Conservation (phyloP, 2,329 filamentous ascomycete species). For the Arthrobotrys iridis region DNA sequence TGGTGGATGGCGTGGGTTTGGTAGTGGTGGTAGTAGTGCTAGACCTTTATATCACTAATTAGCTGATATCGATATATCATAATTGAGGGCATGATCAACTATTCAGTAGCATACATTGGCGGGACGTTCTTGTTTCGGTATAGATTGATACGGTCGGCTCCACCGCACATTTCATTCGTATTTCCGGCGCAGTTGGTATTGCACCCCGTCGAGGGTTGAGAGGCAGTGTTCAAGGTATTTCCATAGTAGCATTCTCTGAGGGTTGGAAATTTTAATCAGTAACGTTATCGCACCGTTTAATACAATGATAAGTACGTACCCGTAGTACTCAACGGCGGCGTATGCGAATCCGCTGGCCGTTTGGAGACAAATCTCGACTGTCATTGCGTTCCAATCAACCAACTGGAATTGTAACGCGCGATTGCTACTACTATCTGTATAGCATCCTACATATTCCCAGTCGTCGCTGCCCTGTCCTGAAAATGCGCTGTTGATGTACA, state of each 20-base stretch:
- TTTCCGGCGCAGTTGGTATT: conserved; percentile 18
- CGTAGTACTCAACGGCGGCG: conserved; percentile 17
- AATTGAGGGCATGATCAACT: too few relatives aligned
- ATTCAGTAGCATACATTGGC: neutral
- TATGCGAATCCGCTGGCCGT: conserved; percentile 3
- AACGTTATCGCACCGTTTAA: neutral
- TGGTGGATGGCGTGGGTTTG: too few relatives aligned
- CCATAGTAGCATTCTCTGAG: conserved; percentile 16
- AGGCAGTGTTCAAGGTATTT: neutral
- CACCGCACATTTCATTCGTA: conserved; percentile 16
- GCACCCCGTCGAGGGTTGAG: neutral
- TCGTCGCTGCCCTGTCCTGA: conserved; percentile 13
- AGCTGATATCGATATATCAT: neutral
- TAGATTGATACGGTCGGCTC: neutral
- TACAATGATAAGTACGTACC: neutral
- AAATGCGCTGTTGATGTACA: conserved; percentile 10
- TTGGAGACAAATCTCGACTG: conserved; percentile 11
- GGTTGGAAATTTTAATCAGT: neutral
- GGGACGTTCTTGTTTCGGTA: conserved; percentile 3
- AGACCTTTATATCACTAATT: neutral
- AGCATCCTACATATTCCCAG: conserved; percentile 1
- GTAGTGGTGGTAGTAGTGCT: conserved; percentile 3
- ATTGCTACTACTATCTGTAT: neutral
- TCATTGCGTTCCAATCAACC: conserved; percentile 22
- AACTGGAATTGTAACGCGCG: neutral